Evolutionary conservation across 2,329 filamentous ascomycete genomes (phyloP).

Genomic region (Zymoseptoria crescenta): DNA sequence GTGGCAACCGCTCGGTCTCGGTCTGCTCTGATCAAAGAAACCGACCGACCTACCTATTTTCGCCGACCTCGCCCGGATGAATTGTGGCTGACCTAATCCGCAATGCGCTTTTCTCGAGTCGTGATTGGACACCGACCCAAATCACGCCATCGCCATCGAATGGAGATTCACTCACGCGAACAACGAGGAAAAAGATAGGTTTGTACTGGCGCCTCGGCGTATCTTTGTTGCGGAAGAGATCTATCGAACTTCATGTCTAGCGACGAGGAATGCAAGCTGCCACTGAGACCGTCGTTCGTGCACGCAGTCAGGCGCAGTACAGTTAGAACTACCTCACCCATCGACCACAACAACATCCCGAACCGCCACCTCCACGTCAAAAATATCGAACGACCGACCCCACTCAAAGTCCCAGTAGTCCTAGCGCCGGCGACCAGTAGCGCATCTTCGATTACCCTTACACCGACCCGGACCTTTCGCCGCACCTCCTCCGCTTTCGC

Average conservation of each 20-base stretch:
- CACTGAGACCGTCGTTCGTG: no score
- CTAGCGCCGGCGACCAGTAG: not conserved
- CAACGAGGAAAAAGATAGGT: not conserved
- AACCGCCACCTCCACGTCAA: not conserved
- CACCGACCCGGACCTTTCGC: not conserved
- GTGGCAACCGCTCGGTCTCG: not conserved
- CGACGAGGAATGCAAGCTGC: no score
- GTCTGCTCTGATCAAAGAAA: not conserved
- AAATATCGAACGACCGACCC: not conserved
- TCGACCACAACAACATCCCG: no score
- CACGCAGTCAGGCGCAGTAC: no score
- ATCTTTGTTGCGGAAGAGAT: not conserved
- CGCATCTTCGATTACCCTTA: not conserved
- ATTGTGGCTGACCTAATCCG: not conserved
- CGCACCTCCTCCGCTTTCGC: not conserved
- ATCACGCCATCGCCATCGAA: not conserved
- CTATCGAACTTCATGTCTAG: not conserved
- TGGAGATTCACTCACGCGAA: not conserved
- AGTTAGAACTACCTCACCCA: no score
- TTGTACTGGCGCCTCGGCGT: not conserved
- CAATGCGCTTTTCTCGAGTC: not conserved
- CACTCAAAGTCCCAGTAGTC: not conserved
- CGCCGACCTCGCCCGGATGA: not conserved
- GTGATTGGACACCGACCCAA: not conserved
- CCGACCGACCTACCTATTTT: not conserved